Evolutionary conservation across 1,139 yeast species (phyloP).

Genomic region (Fermentozyma sake): DNA sequence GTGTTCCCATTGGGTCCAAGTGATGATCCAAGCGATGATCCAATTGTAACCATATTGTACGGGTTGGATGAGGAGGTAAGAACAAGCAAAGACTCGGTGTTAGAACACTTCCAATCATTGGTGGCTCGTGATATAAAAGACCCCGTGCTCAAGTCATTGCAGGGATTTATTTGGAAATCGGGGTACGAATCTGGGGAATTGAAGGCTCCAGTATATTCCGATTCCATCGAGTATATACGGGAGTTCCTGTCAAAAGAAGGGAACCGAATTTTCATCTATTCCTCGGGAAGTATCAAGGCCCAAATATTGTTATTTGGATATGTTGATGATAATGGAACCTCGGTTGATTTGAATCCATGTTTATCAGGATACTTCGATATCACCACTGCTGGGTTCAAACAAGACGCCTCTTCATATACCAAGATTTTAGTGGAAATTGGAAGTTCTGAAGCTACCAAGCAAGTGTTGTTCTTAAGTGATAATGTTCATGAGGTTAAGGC

Average conservation of each 20-base stretch:
- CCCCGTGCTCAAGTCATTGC: conserved; percentile 69
- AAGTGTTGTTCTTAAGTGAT: conserved; percentile 72
- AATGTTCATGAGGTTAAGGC: conserved; percentile 66
- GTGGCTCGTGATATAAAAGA: conserved; percentile 74
- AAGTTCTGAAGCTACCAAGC: conserved; percentile 14
- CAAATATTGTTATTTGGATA: conserved; percentile 73
- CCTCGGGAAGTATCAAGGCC: conserved; percentile 89
- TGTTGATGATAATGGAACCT: conserved; percentile 34
- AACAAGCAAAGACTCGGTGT: conserved; percentile 21
- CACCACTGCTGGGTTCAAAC: conserved; percentile 75
- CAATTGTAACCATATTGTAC: conserved; percentile 21
- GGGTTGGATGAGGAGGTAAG: conserved; percentile 41
- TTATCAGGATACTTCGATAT: conserved; percentile 79
- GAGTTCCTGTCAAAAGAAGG: conserved; percentile 20
- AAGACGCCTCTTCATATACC: conserved; percentile 51
- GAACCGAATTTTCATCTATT: conserved; percentile 62
- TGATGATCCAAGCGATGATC: conserved; percentile 3
- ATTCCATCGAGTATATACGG: conserved; percentile 60
- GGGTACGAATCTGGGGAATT: conserved; percentile 77
- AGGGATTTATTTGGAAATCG: conserved; percentile 76
- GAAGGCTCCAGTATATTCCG: conserved; percentile 71
- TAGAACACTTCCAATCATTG: conserved; percentile 47
- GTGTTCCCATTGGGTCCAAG: conserved; percentile 31
- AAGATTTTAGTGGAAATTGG: conserved; percentile 52
- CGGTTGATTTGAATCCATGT: conserved; percentile 47